Percentiles rank a stretch among this genome's conserved stretches.
phyloP scores from a whole-genome alignment of 2,329 filamentous ascomycete genomes.

The Lithohypha guttulata region DNA sequence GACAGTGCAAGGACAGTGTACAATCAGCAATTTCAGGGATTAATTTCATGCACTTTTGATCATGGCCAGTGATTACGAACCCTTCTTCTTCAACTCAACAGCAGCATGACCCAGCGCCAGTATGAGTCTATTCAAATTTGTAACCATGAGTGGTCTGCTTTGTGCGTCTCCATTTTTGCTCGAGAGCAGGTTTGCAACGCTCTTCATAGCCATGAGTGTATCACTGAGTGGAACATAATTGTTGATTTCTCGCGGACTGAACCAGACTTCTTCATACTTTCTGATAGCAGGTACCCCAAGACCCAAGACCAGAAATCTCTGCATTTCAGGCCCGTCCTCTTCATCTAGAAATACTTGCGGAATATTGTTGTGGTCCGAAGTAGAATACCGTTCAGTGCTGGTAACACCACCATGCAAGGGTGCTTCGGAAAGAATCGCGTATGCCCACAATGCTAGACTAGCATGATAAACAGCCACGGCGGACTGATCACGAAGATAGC shows the following conservation, averaged over 20 bases:
- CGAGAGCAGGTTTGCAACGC: slow-evolving; percentile 40
- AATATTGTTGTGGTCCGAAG: slow-evolving; percentile 10
- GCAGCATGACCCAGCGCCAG: slow-evolving; percentile 25
- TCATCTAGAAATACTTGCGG: slow-evolving; percentile 28
- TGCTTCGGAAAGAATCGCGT: slow-evolving; percentile 46
- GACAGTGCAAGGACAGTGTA: too few relatives aligned
- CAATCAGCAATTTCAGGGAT: too few relatives aligned
- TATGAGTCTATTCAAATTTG: slow-evolving; percentile 56
- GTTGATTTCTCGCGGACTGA: too few relatives aligned
- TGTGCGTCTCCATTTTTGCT: slow-evolving; percentile 27
- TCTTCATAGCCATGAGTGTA: slow-evolving; percentile 15
- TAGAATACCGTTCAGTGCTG: slow-evolving; percentile 19
- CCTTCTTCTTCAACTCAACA: too few relatives aligned
- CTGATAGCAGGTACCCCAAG: slow-evolving; percentile 12
- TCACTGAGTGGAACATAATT: slow-evolving; percentile 7
- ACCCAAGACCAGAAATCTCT: slow-evolving; percentile 12
- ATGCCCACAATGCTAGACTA: slow-evolving; percentile 57
- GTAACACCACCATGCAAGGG: too few relatives aligned
- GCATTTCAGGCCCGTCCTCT: slow-evolving; percentile 4
- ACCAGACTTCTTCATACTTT: background rate
- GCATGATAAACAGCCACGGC: slow-evolving; percentile 61
- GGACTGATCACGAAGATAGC: slow-evolving; percentile 51
- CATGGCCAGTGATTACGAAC: too few relatives aligned
- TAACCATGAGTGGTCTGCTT: slow-evolving; percentile 56
- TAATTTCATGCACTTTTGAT: too few relatives aligned